A percentile compares a stretch with the other conserved stretches of the same genome.
These are phyloP conservation scores for Pseudopithomyces chartarum DNA, from an alignment of 2,329 filamentous ascomycete genomes.

Conservation along the genomic window DNA sequence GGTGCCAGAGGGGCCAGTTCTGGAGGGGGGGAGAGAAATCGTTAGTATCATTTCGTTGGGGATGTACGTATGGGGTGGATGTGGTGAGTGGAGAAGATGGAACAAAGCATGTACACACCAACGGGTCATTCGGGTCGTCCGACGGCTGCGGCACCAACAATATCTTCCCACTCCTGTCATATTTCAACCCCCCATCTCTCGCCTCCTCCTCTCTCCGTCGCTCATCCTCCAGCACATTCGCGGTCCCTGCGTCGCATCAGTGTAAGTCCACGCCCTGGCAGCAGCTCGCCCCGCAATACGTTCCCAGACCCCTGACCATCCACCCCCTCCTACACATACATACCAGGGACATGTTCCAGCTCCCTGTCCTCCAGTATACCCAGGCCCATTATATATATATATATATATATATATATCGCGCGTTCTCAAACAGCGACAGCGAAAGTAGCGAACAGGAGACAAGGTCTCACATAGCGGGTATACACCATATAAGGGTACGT, in stretches of 20 bases:
- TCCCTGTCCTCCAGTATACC: slow-evolving; percentile 73
- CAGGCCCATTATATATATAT: slow-evolving; percentile 61
- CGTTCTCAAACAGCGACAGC: too few relatives aligned
- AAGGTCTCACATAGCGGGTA: too few relatives aligned
- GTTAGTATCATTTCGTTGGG: too few relatives aligned
- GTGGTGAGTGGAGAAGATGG: not conserved
- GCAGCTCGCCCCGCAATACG: not conserved
- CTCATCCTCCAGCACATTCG: slow-evolving; percentile 44
- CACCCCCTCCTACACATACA: too few relatives aligned
- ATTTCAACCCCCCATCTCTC: slow-evolving; percentile 64
- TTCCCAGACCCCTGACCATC: not conserved
- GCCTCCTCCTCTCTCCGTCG: slow-evolving; percentile 33
- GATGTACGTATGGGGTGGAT: not conserved
- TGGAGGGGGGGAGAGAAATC: too few relatives aligned
- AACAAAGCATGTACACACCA: slow-evolving; percentile 56
- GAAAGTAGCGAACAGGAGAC: too few relatives aligned
- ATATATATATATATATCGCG: not conserved
- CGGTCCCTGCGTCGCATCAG: slow-evolving; percentile 43
- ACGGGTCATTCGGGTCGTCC: slow-evolving; percentile 87
- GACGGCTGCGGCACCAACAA: slow-evolving; percentile 90
- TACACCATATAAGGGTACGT: too few relatives aligned
- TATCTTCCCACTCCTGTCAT: slow-evolving; percentile 71
- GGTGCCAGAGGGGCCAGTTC: slow-evolving; percentile 87
- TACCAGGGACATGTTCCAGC: slow-evolving; percentile 76
- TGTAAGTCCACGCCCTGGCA: too few relatives aligned